phyloP scores from a whole-genome alignment of 495 filamentous ascomycete genomes.

The Cercophora samala region DNA sequence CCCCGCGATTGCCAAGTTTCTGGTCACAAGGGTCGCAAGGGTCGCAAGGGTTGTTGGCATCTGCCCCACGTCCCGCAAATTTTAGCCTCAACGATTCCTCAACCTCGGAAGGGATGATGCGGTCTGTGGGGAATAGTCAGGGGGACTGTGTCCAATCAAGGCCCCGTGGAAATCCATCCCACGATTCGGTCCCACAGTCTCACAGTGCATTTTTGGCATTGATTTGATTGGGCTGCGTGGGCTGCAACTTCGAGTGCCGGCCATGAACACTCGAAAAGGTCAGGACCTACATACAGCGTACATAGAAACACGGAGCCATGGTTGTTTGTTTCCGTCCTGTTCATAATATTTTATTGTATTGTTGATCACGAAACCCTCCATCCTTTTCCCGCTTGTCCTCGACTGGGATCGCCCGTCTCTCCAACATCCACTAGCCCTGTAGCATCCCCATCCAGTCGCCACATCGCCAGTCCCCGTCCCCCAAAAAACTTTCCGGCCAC shows the following conservation, averaged over 20 bases:
- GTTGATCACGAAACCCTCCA: not conserved
- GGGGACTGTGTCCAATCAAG: not conserved
- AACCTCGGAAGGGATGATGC: constrained; percentile 12
- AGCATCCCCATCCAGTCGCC: constrained; percentile 6
- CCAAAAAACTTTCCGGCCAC: constrained; percentile 6
- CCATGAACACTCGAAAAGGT: not conserved
- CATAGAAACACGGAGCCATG: no score
- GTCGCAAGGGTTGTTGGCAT: constrained; percentile 7
- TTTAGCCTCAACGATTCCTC: constrained; percentile 10
- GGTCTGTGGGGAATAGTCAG: not conserved
- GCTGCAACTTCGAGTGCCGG: constrained; percentile 5
- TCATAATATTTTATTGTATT: not conserved
- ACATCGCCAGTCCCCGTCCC: not conserved
- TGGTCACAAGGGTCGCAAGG: constrained; percentile 7
- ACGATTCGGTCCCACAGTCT: not conserved
- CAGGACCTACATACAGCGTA: not conserved
- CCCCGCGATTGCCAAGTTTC: constrained; percentile 12
- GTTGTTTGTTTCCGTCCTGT: not conserved
- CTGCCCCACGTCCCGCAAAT: constrained; percentile 8
- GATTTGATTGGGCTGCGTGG: constrained; percentile 8
- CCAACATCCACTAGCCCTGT: constrained; percentile 2
- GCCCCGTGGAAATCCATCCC: not conserved
- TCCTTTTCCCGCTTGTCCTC: not conserved
- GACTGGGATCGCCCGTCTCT: not conserved
- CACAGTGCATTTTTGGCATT: constrained; percentile 1